Evolutionary conservation across 2,329 filamentous ascomycete species (phyloP).

Genomic region (Chaetomiaceae sp.): DNA sequence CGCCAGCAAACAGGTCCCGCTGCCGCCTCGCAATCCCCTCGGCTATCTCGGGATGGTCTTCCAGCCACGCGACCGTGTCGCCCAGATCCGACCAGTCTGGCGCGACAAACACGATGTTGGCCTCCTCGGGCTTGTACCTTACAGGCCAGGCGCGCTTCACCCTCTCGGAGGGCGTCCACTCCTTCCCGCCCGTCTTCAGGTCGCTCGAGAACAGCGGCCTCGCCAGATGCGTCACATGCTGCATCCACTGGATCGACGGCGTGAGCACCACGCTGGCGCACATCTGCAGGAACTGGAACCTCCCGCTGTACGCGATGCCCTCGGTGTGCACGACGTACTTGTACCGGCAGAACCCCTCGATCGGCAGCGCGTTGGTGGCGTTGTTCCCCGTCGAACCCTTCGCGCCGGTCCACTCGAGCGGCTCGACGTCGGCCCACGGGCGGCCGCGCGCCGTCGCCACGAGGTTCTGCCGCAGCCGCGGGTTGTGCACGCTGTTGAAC

Average conservation of each 20-base stretch:
- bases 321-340: conserved; percentile 50
- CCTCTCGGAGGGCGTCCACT: conserved; percentile 22
- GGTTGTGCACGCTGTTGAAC: conserved; percentile 44
- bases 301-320: conserved; percentile 49
- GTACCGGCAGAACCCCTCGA: conserved; percentile 49
- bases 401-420: conserved; percentile 34
- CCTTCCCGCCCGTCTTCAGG: conserved; percentile 13
- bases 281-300: conserved; percentile 48
- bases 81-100: conserved; percentile 49
- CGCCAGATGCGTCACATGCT: conserved; percentile 46
- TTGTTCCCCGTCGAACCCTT: conserved; percentile 24
- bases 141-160: conserved; percentile 37
- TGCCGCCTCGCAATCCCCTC: conserved; percentile 45
- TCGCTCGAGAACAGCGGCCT: conserved; percentile 39
- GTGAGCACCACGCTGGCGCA: conserved; percentile 45
- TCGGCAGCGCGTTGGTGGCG: conserved; percentile 40
- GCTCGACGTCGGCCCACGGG: conserved; percentile 46
- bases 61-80: conserved; percentile 41
- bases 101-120: conserved; percentile 47
- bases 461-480: conserved; percentile 39
- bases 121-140: conserved; percentile 32
- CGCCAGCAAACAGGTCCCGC: conserved; percentile 38
- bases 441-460: conserved; percentile 32
- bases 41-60: conserved; percentile 39
- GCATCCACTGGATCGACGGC: conserved; percentile 44